phyloP scores from a whole-genome alignment of 2,329 filamentous ascomycete genomes.

The Pestalotiopsis sp. region DNA sequence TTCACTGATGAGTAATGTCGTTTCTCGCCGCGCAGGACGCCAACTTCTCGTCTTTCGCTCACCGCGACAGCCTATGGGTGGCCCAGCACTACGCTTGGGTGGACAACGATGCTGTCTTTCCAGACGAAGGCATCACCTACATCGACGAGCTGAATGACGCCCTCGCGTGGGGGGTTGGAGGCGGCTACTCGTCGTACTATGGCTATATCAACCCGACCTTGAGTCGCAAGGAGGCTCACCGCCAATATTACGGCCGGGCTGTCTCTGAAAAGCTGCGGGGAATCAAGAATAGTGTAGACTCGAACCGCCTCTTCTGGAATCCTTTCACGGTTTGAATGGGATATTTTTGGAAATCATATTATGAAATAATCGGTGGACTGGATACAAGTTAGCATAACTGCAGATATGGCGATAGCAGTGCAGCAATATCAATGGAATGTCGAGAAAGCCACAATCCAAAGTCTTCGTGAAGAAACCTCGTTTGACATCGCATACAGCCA shows the following conservation, averaged over 20 bases:
- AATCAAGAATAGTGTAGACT: no score
- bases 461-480: no score
- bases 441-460: no score
- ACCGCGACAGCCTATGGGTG: constrained; percentile 34
- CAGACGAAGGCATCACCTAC: constrained; percentile 22
- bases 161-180: constrained; percentile 18
- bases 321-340: no score
- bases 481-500: no score
- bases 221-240: constrained; percentile 20
- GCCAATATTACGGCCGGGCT: constrained; percentile 24
- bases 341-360: no score
- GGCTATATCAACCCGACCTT: constrained; percentile 30
- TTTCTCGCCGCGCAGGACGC: not conserved
- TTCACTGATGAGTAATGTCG: not conserved
- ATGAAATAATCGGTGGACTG: no score
- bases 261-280: no score
- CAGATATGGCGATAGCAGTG: no score
- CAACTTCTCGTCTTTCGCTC: constrained; percentile 26
- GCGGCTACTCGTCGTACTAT: constrained; percentile 23
- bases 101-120: constrained; percentile 18
- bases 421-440: no score
- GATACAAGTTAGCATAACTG: no score
- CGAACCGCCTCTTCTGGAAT: no score
- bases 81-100: constrained; percentile 32
- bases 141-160: constrained; percentile 22